These are phyloP conservation scores for Sporothrix variecibatus DNA, from an alignment of 2,329 filamentous ascomycete species.

Conservation along the genomic window DNA sequence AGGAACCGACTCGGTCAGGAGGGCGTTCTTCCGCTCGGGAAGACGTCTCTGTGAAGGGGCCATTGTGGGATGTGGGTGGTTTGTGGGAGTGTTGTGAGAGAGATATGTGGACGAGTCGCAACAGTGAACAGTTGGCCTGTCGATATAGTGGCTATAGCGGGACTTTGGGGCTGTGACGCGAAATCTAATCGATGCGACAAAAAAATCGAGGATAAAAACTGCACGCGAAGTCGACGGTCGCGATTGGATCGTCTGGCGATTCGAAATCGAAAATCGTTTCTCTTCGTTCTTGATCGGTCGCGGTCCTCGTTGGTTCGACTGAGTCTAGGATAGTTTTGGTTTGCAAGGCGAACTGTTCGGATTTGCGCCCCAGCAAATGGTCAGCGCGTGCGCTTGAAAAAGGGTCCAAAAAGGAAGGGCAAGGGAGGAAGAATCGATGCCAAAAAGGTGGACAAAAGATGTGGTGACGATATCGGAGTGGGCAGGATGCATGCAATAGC, in stretches of 20 bases:
- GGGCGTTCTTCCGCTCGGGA: constrained; percentile 55
- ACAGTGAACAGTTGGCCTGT: constrained; percentile 20
- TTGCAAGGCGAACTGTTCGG: not conserved
- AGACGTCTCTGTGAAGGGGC: constrained; percentile 31
- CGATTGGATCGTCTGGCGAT: not conserved
- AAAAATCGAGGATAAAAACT: not conserved
- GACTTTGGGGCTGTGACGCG: constrained; percentile 16
- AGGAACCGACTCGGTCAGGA: constrained; percentile 56
- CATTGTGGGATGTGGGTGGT: constrained; percentile 30
- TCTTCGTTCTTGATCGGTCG: not conserved
- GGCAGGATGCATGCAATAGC: constrained; percentile 11
- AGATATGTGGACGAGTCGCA: not conserved
- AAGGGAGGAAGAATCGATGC: not conserved
- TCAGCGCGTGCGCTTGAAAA: not conserved
- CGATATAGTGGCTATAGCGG: not conserved
- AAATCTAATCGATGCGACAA: constrained; percentile 15
- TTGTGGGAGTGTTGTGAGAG: not conserved
- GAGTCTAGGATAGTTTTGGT: not conserved
- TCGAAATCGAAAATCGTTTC: not conserved
- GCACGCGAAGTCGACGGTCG: not conserved
- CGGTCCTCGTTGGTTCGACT: not conserved
- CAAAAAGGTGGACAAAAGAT: not conserved
- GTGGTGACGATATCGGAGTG: not conserved
- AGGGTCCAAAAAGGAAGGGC: not conserved
- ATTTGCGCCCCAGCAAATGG: not conserved